Percentiles rank a stretch among this genome's conserved stretches.
phyloP scores from a whole-genome alignment of 2,329 filamentous ascomycete genomes.

The Huntiella bhutanensis region DNA sequence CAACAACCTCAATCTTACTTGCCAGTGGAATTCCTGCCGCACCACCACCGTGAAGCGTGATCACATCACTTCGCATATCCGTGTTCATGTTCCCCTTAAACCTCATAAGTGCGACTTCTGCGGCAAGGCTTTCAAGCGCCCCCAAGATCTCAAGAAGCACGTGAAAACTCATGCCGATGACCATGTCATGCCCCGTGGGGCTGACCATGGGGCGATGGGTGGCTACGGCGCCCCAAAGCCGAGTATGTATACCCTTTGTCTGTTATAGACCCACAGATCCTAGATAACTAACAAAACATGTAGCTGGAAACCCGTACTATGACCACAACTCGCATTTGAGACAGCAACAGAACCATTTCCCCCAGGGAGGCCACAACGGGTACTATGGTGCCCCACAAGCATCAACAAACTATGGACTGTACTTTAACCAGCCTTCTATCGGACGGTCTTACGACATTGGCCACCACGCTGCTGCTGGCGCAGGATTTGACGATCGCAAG shows the following conservation, averaged over 20 bases:
- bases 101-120: constrained; percentile 99
- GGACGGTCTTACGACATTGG: constrained; percentile 17
- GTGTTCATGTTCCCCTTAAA: constrained; percentile 96
- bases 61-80: constrained; percentile 97
- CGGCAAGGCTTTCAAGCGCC: constrained; percentile 96
- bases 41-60: constrained; percentile 97
- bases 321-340: constrained; percentile 47
- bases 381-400: constrained; percentile 40
- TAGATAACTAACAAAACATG: constrained; percentile 7
- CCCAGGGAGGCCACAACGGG: constrained; percentile 31
- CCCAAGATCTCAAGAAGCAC: constrained; percentile 97
- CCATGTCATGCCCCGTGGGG: constrained; percentile 47
- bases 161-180: constrained; percentile 98
- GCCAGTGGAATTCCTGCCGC: constrained; percentile 89
- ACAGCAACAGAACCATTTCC: constrained; percentile 35
- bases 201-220: constrained; percentile 31
- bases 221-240: constrained; percentile 35
- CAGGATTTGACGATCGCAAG: constrained; percentile 50
- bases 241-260: constrained; percentile 24
- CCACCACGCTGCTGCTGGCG: constrained; percentile 15
- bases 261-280: constrained; percentile 19
- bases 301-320: constrained; percentile 36
- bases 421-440: constrained; percentile 51
- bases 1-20: constrained; percentile 94
- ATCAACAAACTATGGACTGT: constrained; percentile 49